Conservation (phyloP, 805 yeast genomes). For the Sugiyamaella floridensis region DNA sequence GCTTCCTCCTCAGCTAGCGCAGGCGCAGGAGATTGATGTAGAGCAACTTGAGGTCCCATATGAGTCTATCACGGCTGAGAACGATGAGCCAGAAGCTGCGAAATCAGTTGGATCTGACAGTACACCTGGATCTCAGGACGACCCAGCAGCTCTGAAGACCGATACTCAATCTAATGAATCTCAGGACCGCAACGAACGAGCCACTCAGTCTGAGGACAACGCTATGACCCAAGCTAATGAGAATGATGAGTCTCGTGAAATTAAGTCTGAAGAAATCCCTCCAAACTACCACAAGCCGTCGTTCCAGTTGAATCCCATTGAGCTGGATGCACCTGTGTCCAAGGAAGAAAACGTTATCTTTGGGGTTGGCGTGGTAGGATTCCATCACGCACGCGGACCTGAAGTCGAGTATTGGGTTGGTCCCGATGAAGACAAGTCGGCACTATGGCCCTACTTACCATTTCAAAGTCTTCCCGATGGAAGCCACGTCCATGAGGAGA, state of each 20-base stretch:
- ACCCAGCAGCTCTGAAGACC: no score
- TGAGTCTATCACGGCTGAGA: no score
- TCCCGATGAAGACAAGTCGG: constrained; percentile 35
- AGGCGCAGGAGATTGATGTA: no score
- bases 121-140: no score
- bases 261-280: not conserved
- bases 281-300: not conserved
- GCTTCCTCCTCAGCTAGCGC: not conserved
- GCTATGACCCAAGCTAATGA: not conserved
- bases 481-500: constrained; percentile 86
- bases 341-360: constrained; percentile 41
- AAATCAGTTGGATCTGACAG: no score
- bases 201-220: no score
- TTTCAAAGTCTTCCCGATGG: constrained; percentile 97
- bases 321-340: not conserved
- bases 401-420: constrained; percentile 88
- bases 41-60: no score
- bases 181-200: no score
- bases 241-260: not conserved
- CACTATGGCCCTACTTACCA: constrained; percentile 79
- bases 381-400: constrained; percentile 89
- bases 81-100: no score
- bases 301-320: constrained; percentile 10
- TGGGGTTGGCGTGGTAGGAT: constrained; percentile 85
- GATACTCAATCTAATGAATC: no score